Conservation (phyloP, 2,329 filamentous ascomycete species). For the Lanzia echinophila region DNA sequence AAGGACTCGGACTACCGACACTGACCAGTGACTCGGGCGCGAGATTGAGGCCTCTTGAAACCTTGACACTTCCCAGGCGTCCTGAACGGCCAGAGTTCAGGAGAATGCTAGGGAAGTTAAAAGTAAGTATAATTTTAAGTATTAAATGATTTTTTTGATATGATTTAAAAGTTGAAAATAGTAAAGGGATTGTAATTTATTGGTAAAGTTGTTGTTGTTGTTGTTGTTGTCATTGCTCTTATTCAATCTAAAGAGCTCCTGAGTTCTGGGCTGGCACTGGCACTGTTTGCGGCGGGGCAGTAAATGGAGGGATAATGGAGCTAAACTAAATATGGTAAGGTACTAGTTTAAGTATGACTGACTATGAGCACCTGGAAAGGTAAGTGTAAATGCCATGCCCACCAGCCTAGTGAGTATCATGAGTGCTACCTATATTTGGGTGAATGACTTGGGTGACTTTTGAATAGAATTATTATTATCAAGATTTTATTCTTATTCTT, state of each 20-base stretch:
- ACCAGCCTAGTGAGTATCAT: no score
- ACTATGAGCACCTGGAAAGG: no score
- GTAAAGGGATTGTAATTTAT: neutral
- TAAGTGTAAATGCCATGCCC: no score
- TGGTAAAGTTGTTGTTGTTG: conserved; percentile 5
- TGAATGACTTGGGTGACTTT: no score
- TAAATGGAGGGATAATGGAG: neutral
- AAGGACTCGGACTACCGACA: conserved; percentile 5
- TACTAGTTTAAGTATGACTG: neutral
- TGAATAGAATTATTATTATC: no score
- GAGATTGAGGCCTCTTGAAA: conserved; percentile 2
- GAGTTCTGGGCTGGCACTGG: conserved; percentile 1
- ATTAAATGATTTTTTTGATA: neutral
- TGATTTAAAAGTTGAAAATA: neutral
- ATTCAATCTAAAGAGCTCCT: conserved; percentile 9
- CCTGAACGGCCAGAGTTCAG: conserved; percentile 22
- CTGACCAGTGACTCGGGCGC: conserved; percentile 9
- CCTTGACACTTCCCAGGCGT: conserved; percentile 17
- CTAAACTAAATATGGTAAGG: neutral
- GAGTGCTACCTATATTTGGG: no score
- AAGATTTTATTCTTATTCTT: no score
- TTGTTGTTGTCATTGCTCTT: no score
- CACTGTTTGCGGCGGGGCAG: neutral
- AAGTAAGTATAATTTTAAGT: neutral
- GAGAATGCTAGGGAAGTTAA: conserved; percentile 19